Base-by-base conservation (phyloP, 495 filamentous ascomycete species). In the Jackrogersella minutella region DNA sequence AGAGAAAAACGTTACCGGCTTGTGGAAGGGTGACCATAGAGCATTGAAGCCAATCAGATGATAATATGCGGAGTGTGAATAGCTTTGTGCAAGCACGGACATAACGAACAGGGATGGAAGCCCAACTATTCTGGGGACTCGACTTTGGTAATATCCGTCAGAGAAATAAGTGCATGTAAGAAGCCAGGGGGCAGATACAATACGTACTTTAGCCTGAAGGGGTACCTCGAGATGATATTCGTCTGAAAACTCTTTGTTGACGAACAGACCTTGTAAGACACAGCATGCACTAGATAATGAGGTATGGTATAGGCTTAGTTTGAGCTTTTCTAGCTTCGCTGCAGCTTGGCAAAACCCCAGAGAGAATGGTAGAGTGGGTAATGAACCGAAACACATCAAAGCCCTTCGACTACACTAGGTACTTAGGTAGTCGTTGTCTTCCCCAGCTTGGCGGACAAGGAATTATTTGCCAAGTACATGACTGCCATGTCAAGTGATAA, bases 381-480 rank as follows among this genome's bases (percentile, higher is more conserved):
- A 59, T 50, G 16, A 10, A 10, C 43, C 59, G 65, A 68, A 63
- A 63, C 59, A 28, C 56, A 8, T 56, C 14, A 17, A 34, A 34
- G 43, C 63, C 13, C 57, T 44, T 39, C 40, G 40, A 30, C 13
- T 31, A 3, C 21, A n/a, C n/a, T 47, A 9, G 24, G n/a, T n/a
- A n/a, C n/a, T n/a, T n/a, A n/a, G n/a, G n/a, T 36, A n/a, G 40
- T 46, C 24, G 24, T 14, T 8, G 5, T 13, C 51, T 69, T 60
- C 66, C 66, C 66, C 66, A 69, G 57, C 57, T 69, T 69, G 61
- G 56, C 36, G 14, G 57, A 26, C 55, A 37, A 34, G 34, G 58
- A 8, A 21, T 11, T 30, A 30, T 21, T 40, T 1, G 49, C 56
- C 56, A 60, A 57, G 57, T 26, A 56, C 39, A 63, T 53, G 40